Base-by-base conservation (phyloP, 805 yeast genomes). In the Zygoascus ofunaensis region DNA sequence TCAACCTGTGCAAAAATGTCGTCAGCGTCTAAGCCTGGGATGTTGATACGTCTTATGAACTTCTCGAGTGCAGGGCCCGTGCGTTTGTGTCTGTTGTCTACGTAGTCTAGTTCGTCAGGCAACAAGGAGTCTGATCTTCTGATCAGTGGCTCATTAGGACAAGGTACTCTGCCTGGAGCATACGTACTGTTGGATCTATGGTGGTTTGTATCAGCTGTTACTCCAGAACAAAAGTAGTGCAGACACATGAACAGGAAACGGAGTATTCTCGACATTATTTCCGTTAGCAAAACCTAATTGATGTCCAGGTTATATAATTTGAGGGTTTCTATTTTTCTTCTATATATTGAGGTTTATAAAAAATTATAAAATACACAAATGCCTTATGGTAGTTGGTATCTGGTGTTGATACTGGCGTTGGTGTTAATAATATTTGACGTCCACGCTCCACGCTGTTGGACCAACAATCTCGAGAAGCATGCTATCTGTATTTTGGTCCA, bases 11-110 rank as follows among this genome's bases (percentile, higher is more conserved):
- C 39, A 21, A 34, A 39, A 32, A 60, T 28, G 18, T 47, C 41
- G 2, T 48, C 46, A 10, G 59, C 57, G 2, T 72, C 71, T 47
- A 76, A 70, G 48, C 74, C 73, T 46, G 70, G 59, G 57, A 77
- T 55, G 42, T 67, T 66, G n/a, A 71, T 63, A 15, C 67, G 62
- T 24, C 61, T 57, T 41, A 76, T 63, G 55, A 72, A 74, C 22
- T 60, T 58, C 34, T 63, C 60, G 48, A 76, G 57, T 34, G 65
- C 63, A 22, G 54, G 47, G 19, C 41, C 45, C 12, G 52, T 41
- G n/a, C 21, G 22, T 15, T 43, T 30, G 4, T 39, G 45, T 15
- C 58, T 48, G 5, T 26, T 48, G 3, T 32, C 38, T 10, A 58
- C 21, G 43, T 65, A 58, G n/a, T 41, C 50, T 10, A 38, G 15